Evolutionary conservation across 2,329 filamentous ascomycete genomes (phyloP), one percentile per base, ranked within the genome.

Genomic region (Talaromyces sp.): DNA sequence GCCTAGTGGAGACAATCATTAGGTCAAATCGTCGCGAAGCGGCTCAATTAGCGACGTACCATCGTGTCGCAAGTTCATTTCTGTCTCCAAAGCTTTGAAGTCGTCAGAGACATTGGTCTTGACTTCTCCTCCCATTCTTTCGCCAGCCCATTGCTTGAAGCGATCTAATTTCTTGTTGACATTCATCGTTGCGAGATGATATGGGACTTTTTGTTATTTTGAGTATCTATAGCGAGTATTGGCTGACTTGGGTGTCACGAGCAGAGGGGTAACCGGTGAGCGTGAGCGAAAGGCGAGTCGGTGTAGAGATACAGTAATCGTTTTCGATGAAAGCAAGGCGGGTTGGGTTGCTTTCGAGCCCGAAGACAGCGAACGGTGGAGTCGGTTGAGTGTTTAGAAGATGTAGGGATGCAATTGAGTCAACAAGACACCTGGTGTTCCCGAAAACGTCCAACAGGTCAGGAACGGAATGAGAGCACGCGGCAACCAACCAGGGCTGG

Each of bases 101-200:
- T 97, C 90, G 61, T 98, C 93, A 0, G 92, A 90, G 68, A 92
- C 88, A 76, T 84, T 87, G 10, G 94, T 97, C 81, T 93, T 95
- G 79, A 89, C 86, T 79, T 97, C 93, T 69, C 87, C 87, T 72
- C 94, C 94, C 91, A 98, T 97, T 81, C 93, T 92, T 82, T 98
- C 94, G 71, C 92, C 92, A 43, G 93, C 92, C 94, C 94, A 98
- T 89, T 98, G 94, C 83, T 94, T 96, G 83, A 96, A 89, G 75
- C 94, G 90, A 81, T 93, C 94, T 76, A 98, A 88, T 77, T 96
- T 97, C 84, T 96, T 97, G 79, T 87, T 88, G 77, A 88, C 82
- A 72, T 87, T 86, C 84, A 86, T 87, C 27, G 31, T 59, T 5
- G 39, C 24, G 27, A 45, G 16, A 16, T 45, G 22, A 3, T 31